These are phyloP conservation scores for Fraxinus latifolia DNA, from an alignment of 305 asterid genomes.

Conservation along the genomic window DNA sequence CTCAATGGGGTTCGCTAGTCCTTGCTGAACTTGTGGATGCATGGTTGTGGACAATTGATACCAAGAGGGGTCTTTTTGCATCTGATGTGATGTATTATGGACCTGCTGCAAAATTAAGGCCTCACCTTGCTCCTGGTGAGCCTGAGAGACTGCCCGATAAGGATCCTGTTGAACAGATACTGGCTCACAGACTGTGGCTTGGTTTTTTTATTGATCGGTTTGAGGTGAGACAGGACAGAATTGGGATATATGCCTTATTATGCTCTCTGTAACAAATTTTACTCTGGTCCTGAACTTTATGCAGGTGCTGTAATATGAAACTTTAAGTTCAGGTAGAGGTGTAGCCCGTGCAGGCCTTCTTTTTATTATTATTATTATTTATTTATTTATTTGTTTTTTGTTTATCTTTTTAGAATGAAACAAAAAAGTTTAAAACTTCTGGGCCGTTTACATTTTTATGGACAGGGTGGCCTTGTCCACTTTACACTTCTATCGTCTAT, in stretches of 20 bases:
- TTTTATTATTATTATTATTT: neutral
- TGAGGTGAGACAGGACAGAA: slow-evolving; percentile 61
- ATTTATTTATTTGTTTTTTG: neutral
- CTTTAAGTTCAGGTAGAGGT: neutral
- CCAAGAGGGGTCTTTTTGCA: slow-evolving; percentile 96
- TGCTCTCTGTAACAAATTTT: slow-evolving; percentile 13
- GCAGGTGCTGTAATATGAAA: neutral
- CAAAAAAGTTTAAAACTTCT: neutral
- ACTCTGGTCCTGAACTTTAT: slow-evolving; percentile 4
- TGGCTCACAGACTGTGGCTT: slow-evolving; percentile 98
- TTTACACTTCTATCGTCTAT: neutral
- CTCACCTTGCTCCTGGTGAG: slow-evolving; percentile 96
- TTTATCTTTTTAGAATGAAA: neutral
- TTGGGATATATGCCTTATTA: slow-evolving; percentile 21
- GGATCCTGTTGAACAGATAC: slow-evolving; percentile 89
- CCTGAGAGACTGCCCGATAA: slow-evolving; percentile 78
- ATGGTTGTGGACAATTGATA: slow-evolving; percentile 98
- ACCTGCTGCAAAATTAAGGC: slow-evolving; percentile 96
- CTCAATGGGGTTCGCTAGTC: slow-evolving; percentile 89
- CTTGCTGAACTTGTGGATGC: slow-evolving; percentile 99
- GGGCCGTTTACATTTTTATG: neutral
- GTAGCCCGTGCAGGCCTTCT: neutral
- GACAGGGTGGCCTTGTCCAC: neutral
- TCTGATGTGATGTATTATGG: slow-evolving; percentile 75
- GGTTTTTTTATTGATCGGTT: slow-evolving; percentile 95